These are phyloP conservation scores for Alternaria gaisen DNA, from an alignment of 2,329 filamentous ascomycete species.

Conservation along the genomic window DNA sequence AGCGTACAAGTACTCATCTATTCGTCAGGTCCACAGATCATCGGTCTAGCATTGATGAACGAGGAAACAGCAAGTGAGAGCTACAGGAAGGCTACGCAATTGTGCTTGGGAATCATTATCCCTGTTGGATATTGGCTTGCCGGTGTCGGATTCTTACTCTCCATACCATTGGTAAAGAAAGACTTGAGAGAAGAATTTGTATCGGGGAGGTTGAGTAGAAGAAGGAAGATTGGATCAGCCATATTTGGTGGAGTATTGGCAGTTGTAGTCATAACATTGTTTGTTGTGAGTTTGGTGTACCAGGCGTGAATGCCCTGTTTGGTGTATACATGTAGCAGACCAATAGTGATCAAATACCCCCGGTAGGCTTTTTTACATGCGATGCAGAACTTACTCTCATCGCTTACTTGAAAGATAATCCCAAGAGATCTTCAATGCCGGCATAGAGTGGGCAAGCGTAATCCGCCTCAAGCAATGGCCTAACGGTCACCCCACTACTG, in stretches of 20 bases:
- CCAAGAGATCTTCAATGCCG: conserved; percentile 13
- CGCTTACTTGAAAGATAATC: conserved; percentile 3
- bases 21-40: neutral
- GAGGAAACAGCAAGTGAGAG: neutral
- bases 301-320: neutral
- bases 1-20: conserved; percentile 1
- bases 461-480: conserved; percentile 12
- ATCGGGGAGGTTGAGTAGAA: no score
- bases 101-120: neutral
- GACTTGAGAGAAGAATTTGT: neutral
- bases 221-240: neutral
- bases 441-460: conserved; percentile 20
- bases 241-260: neutral
- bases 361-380: neutral
- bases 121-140: neutral
- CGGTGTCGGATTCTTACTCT: neutral
- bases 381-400: neutral
- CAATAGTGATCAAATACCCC: neutral
- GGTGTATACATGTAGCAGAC: neutral
- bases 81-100: neutral
- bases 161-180: neutral
- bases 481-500: conserved; percentile 13
- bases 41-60: neutral
- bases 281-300: neutral
- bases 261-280: neutral